A percentile compares a stretch with the other conserved stretches of the same genome.
phyloP scores from a whole-genome alignment of 306 rosid genomes.

The Cucurbita maxima region DNA sequence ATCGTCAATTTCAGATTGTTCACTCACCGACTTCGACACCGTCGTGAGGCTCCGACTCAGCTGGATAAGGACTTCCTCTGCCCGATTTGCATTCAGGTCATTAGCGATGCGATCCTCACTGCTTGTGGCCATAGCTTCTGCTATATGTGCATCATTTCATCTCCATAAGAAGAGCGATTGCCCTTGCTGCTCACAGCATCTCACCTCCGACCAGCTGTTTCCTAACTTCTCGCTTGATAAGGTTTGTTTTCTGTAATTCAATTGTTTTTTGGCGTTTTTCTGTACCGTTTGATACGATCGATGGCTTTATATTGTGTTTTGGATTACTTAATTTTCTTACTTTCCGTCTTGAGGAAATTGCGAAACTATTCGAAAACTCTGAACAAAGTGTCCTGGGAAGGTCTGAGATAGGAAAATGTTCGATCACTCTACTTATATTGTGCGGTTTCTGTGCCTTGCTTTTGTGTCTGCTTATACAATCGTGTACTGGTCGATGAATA shows the following conservation, averaged over 20 bases:
- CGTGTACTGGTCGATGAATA: background rate
- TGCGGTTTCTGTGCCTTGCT: background rate
- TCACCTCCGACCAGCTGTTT: conserved; percentile 57
- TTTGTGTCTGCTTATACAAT: background rate
- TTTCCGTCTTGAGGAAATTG: background rate
- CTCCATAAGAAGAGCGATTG: conserved; percentile 86
- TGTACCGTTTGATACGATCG: background rate
- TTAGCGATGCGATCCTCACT: conserved; percentile 78
- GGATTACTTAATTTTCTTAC: background rate
- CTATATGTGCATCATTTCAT: conserved; percentile 87
- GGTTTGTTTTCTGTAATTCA: conserved; percentile 22
- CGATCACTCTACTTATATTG: background rate
- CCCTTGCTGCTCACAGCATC: conserved; percentile 83
- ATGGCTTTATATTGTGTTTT: background rate
- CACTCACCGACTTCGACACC: background rate
- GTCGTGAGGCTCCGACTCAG: conserved; percentile 20
- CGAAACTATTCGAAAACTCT: background rate
- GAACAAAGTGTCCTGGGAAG: background rate
- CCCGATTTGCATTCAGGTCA: conserved; percentile 95
- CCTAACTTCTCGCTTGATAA: conserved; percentile 77
- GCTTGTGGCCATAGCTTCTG: conserved; percentile 93
- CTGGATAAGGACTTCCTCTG: conserved; percentile 74
- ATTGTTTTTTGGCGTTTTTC: background rate
- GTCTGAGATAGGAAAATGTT: background rate
- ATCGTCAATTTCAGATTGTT: conserved; percentile 2